These are phyloP conservation scores for Xylariales sp. DNA, from an alignment of 2,329 filamentous ascomycete species.

Conservation along the genomic window DNA sequence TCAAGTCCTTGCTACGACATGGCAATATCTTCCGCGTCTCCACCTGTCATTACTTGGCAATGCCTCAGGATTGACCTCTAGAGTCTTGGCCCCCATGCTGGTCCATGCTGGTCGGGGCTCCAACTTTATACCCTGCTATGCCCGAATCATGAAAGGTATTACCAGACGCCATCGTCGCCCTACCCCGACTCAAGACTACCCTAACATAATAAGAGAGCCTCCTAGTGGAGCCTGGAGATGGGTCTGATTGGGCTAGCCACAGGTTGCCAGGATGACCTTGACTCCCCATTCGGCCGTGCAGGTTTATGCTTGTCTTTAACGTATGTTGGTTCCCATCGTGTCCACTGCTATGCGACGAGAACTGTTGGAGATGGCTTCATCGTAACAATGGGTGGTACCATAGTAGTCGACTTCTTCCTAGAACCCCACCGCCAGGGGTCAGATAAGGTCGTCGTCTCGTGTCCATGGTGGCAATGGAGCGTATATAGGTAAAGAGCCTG, in stretches of 20 bases:
- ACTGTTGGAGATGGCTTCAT: conserved; percentile 12
- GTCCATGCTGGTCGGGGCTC: conserved; percentile 2
- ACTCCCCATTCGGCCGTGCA: conserved; percentile 1
- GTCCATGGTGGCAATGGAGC: not conserved
- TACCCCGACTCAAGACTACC: no score
- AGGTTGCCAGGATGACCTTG: no score
- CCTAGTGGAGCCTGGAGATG: no score
- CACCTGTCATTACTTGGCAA: not conserved
- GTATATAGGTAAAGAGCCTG: conserved; percentile 11
- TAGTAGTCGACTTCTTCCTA: no score
- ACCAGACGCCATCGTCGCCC: not conserved
- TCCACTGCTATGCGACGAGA: conserved; percentile 12
- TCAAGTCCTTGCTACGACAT: no score
- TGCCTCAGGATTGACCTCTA: no score
- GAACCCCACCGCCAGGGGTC: no score
- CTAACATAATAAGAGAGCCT: no score
- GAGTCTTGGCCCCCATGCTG: not conserved
- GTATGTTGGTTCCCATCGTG: conserved; percentile 9
- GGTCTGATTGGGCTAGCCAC: no score
- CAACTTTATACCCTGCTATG: conserved; percentile 5
- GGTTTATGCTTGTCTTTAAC: conserved; percentile 11
- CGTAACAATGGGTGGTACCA: conserved; percentile 4
- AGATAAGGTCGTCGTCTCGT: not conserved
- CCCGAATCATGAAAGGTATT: not conserved
- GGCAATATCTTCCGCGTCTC: not conserved